These are phyloP conservation scores for Ustilago xerochloae DNA, from an alignment of 1,284 basidiomycete genomes.

Conservation along the genomic window DNA sequence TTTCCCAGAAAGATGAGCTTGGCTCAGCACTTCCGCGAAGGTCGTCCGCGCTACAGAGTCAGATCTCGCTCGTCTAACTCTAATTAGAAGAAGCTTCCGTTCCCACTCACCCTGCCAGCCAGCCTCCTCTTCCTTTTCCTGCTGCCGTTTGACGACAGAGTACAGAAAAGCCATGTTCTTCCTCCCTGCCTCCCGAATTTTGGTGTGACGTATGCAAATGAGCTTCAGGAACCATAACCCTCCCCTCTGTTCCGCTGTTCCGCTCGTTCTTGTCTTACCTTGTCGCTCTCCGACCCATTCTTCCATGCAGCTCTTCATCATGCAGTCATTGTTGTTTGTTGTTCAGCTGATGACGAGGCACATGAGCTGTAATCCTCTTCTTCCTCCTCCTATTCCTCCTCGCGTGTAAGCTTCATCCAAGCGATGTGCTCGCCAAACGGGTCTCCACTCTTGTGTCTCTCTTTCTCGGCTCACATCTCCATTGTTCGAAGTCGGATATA, in stretches of 20 bases:
- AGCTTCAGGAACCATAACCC: background rate
- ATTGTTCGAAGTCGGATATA: background rate
- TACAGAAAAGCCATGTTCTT: constrained; percentile 1
- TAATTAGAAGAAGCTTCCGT: background rate
- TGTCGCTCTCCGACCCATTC: too few relatives aligned
- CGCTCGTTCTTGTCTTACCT: background rate
- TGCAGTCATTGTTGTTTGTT: background rate
- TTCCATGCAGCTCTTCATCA: constrained; percentile 2
- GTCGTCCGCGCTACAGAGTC: background rate
- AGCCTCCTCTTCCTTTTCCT: background rate
- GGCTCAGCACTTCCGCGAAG: too few relatives aligned
- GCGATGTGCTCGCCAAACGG: background rate
- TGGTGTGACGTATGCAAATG: constrained; percentile 8
- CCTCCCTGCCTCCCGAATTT: background rate
- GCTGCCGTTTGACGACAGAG: constrained; percentile 7
- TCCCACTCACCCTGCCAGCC: background rate
- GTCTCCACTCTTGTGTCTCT: background rate
- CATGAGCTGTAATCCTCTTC: constrained; percentile 1
- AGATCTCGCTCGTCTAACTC: background rate
- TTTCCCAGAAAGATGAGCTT: too few relatives aligned
- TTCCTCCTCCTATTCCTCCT: too few relatives aligned
- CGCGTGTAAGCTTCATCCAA: background rate
- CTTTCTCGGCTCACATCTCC: background rate
- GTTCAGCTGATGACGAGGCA: background rate
- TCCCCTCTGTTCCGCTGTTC: background rate